Evolutionary conservation across 225 moss, liverwort and hornwort genomes (phyloP), one percentile per base, ranked within the genome.

Genomic region (Ulota crispa): DNA sequence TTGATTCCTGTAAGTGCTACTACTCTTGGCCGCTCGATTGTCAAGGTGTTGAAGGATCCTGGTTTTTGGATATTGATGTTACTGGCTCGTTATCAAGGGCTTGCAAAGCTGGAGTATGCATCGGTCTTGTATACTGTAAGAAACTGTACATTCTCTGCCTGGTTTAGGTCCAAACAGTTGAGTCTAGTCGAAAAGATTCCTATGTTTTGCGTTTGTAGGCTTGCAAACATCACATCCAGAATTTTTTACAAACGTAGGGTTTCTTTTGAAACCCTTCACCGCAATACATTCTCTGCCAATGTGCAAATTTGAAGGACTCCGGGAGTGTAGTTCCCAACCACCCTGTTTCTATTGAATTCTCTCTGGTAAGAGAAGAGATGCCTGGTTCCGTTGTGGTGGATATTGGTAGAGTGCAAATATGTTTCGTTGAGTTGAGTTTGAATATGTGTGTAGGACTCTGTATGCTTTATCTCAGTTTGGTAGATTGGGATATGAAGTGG

Each of bases 61-160:
- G 42, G 42, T 18, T 82, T 73, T 55, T 12, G 27, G 54, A 54
- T 64, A 55, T 54, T 63, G 63, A 36, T 16, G 47, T 28, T 69
- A 8, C 15, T 69, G 45, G 76, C 21, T 76, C 59, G 24, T 56
- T 31, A 42, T 74, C 56, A 66, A 56, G 39, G 23, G 23, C 39
- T 73, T 81, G 81, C 54, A 73, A 81, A 64, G 21, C 64, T 28
- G 53, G 39, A 73, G 76, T 21, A 20, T 28, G 45, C 75, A 36
- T 36, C 27, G 43, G 75, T 27, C 42, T 56, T 34, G 41, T 41
- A 59, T 24, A 73, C 15, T 73, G 4, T 73, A 57, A 73, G 56
- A n/a, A 32, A 53, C 34, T 72, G 72, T 54, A 59, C 39, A 26
- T 24, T 59, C 19, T 74, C 27, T 55, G 14, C 39, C 59, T 41